Base-by-base conservation (phyloP, 2,329 filamentous ascomycete species). In the Scytalidium lignicola region DNA sequence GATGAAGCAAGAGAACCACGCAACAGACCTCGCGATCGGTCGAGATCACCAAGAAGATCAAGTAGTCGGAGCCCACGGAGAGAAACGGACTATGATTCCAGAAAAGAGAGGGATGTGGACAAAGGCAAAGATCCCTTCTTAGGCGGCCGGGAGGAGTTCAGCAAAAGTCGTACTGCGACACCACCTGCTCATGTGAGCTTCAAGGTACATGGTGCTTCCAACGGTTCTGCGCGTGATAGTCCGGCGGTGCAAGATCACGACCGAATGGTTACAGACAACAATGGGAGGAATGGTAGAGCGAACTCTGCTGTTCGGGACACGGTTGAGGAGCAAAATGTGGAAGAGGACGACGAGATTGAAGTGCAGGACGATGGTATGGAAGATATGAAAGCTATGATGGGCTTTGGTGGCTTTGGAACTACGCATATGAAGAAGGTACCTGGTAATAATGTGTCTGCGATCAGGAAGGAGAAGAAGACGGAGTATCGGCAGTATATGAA, bases 401-500 rank as follows among this genome's bases (percentile, higher is more conserved):
- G 93, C 2, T 96, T 99, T 63, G 83, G 83, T 17, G 81, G 79
- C 1, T 99, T 97, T 69, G 85, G 83, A 50, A 84, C 82, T 20
- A 97, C 93, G 18, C 95, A 97, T 69, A 83, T 88, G 52, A 90
- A 86, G 48, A 95, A 96, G 65, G 84, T 99, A 1, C 78, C 80
- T 0, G 93, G 93, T 2, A 99, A 99, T 65, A 83, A 90, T 63
- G 82, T 85, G 40, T 91, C 88, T 48, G 89, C 76, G 0, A 83
- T 96, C 46, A 76, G 85, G 58, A 96, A 93, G 75, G 90, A 93
- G 71, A 96, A 96, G 82, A 91, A 90, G 80, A 88, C 85, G 13
- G 82, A 95, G 74, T 97, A 96, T 64, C 79, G 93, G 59, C 93
- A 99, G 78, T 99, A 99, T 69, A 99, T 99, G 83, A 93, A 93